These are phyloP conservation scores for Hypoxylon sp. DNA, from an alignment of 2,329 filamentous ascomycete genomes.

Conservation along the genomic window DNA sequence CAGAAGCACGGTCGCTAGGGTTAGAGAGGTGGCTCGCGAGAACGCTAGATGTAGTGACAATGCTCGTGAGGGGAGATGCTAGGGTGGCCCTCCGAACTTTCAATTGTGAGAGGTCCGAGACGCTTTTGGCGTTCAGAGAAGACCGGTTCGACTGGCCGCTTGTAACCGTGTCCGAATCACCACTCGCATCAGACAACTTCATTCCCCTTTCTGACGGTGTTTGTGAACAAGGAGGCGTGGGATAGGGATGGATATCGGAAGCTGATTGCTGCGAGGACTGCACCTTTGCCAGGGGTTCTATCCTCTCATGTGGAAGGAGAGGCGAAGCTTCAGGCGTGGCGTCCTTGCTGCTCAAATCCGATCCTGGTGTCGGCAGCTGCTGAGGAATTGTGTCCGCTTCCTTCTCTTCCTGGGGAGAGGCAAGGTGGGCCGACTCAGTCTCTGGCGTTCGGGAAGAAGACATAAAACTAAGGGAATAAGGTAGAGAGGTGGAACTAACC, in stretches of 20 bases:
- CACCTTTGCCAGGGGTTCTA: slow-evolving; percentile 53
- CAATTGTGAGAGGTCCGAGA: slow-evolving; percentile 60
- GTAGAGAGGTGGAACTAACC: slow-evolving; percentile 92
- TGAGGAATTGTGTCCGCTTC: slow-evolving; percentile 46
- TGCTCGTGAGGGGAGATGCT: slow-evolving; percentile 73
- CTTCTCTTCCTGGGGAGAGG: slow-evolving; percentile 56
- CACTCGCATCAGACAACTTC: slow-evolving; percentile 60
- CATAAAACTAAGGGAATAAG: slow-evolving; percentile 60
- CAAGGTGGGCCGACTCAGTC: slow-evolving; percentile 55
- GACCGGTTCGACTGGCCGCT: slow-evolving; percentile 55
- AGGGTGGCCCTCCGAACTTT: slow-evolving; percentile 62
- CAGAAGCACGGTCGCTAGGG: slow-evolving; percentile 69
- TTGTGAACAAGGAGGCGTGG: slow-evolving; percentile 71
- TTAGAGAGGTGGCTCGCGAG: slow-evolving; percentile 79
- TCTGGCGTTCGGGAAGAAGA: slow-evolving; percentile 59
- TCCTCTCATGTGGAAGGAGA: slow-evolving; percentile 59
- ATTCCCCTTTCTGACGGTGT: slow-evolving; percentile 61
- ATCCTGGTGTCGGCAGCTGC: slow-evolving; percentile 45
- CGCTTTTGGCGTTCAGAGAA: slow-evolving; percentile 60
- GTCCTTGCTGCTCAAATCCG: slow-evolving; percentile 48
- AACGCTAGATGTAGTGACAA: slow-evolving; percentile 74
- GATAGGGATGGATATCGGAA: slow-evolving; percentile 63
- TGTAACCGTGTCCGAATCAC: slow-evolving; percentile 56
- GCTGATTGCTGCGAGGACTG: slow-evolving; percentile 51
- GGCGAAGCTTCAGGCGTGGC: slow-evolving; percentile 50